Evolutionary conservation across 2,329 filamentous ascomycete genomes (phyloP), one percentile per base, ranked within the genome.

Genomic region (Didymella segeticola): DNA sequence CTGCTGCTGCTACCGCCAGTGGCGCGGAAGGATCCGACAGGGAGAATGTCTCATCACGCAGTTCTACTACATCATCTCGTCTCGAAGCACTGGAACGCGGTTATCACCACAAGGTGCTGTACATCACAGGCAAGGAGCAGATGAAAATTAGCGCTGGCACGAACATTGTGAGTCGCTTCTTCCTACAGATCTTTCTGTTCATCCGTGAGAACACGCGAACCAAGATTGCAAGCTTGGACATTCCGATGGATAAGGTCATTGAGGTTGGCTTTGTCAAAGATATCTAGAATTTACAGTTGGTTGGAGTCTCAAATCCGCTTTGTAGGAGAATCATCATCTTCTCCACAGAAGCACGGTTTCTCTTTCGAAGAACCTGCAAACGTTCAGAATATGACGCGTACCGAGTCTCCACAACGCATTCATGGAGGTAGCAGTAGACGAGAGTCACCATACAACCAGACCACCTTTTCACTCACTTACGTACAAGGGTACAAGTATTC

Each of bases 181-280:
- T 85, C 5, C 68, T 90, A 10, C 76, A 76, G 42, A 72, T 79
- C 0, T 89, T 89, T 57, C 69, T 89, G 54, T 89, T 86, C 78
- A 79, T 89, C 43, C 74, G 86, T 25, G 86, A 89, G 31, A 89
- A 88, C 60, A 85, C 84, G 11, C 75, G 86, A 45, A 81, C 83
- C 1, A 89, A 89, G 77, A 83, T 89, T 72, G 84, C 86, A 12
- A 86, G 86, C 61, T 71, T 89, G 53, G 75, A 82, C 42, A 73
- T 88, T 34, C 80, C 82, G 0, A 80, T 83, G 54, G 86, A 89
- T 54, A 79, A 81, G 42, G 69, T 89, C 41, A 82, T 89, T 15
- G 87, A 89, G 73, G 85, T 89, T 15, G 87, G 87, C 0, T 89
- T 89, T 67, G 80, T 89, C 1, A 88, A 88, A 72, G 84, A 88